Evolutionary conservation across 1,139 yeast species (phyloP), one percentile per base, ranked within the genome.

Genomic region (Yamadazyma membranifaciens): DNA sequence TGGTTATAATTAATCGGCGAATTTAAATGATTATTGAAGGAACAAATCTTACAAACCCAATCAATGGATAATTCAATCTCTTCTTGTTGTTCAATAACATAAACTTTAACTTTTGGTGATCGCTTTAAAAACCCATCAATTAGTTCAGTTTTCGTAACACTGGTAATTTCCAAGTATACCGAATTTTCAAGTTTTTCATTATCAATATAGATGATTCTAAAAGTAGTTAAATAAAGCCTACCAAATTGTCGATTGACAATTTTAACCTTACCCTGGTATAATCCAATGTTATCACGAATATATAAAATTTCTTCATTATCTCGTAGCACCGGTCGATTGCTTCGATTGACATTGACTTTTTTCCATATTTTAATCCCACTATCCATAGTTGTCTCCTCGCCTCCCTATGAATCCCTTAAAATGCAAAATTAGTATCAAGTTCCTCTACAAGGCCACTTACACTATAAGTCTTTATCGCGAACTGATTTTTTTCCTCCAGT

Each of bases 21-120:
- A 2, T 62, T 55, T 4, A 79, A 57, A 22, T 67, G 68, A 55
- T 89, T 89, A 20, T 82, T 72, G 51, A 73, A 84, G 33, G 82
- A 82, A 59, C 98, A 91, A 4, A 91, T 89, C 10, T 86, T 83
- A 59, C 98, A 91, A 1, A 77, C 74, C 97, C 97, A 91, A 24
- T 74, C 70, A n/a, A 65, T 43, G 10, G 45, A 15, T 14, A 25
- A 20, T 16, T 9, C 35, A 12, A 22, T 20, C 15, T 33, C 25
- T 14, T 24, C 16, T 17, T 10, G 3, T 29, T 12, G 31, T 32
- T 27, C 17, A 10, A 36, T 43, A 25, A 68, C 33, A 42, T 48
- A 66, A 7, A 69, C 45, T 48, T 69, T 79, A 17, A 91, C 73
- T 54, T 89, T 87, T 0, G 97, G 88, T 6, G 95, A 86, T 2